These are phyloP conservation scores for Rhododendron mucronatum DNA, from an alignment of 148 eudicot genomes.

Conservation along the genomic window DNA sequence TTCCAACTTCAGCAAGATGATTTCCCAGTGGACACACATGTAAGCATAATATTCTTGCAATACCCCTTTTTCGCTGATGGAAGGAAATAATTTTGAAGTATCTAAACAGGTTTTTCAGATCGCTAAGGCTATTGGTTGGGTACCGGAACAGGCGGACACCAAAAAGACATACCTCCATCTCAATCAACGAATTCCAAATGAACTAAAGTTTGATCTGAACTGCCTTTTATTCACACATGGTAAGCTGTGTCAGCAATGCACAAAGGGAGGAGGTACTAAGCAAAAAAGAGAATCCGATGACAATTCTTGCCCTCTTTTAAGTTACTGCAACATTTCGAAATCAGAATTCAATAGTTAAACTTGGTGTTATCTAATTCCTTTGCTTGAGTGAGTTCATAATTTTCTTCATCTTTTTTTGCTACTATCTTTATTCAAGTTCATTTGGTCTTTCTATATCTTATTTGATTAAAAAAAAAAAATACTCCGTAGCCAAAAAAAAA, in stretches of 20 bases:
- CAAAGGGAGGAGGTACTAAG: slow-evolving; percentile 32
- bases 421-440: not conserved
- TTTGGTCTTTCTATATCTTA: not conserved
- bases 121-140: slow-evolving; percentile 68
- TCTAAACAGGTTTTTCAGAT: slow-evolving; percentile 68
- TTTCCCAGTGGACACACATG: slow-evolving; percentile 93
- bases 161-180: slow-evolving; percentile 80
- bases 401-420: not conserved
- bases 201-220: slow-evolving; percentile 74
- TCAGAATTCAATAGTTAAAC: slow-evolving; percentile 4
- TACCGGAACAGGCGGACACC: slow-evolving; percentile 65
- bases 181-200: slow-evolving; percentile 61
- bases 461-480: too few species aligned
- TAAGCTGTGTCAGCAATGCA: slow-evolving; percentile 62
- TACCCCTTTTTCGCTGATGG: not conserved
- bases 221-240: slow-evolving; percentile 87
- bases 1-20: slow-evolving; percentile 77
- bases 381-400: not conserved
- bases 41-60: slow-evolving; percentile 21
- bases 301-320: slow-evolving; percentile 54
- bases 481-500: not conserved
- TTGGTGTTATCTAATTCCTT: not conserved
- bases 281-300: slow-evolving; percentile 32
- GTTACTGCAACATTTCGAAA: slow-evolving; percentile 30
- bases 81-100: slow-evolving; percentile 2